phyloP scores from a whole-genome alignment of 208 protist genomes.

The Spongospora subterranea region DNA sequence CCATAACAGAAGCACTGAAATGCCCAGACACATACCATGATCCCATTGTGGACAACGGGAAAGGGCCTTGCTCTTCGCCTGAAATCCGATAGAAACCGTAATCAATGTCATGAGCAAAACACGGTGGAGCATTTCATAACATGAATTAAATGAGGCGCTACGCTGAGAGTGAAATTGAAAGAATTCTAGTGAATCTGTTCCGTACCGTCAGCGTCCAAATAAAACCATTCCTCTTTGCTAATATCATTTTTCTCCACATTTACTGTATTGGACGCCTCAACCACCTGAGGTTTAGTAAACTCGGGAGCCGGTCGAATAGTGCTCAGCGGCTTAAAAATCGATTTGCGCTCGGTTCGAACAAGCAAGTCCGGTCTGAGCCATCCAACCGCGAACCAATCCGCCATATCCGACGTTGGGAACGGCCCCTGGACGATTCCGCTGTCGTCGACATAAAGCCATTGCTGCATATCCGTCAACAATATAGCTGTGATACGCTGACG shows the following conservation, averaged over 20 bases:
- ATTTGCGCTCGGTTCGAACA: neutral
- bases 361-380: constrained; percentile 27
- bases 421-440: constrained; percentile 3
- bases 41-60: neutral
- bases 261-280: neutral
- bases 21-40: neutral
- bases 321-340: constrained; percentile 36
- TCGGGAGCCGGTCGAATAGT: constrained; percentile 13
- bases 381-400: constrained; percentile 29
- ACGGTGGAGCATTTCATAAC: too few relatives aligned
- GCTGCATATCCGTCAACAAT: too few relatives aligned
- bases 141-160: too few relatives aligned
- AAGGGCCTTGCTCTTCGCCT: constrained; percentile 39
- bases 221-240: neutral
- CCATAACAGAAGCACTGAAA: neutral
- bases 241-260: neutral
- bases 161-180: too few relatives aligned
- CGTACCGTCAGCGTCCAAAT: constrained; percentile 10
- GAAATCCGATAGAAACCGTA: neutral
- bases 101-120: neutral
- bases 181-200: too few relatives aligned
- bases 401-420: neutral
- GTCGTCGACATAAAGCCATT: constrained; percentile 41
- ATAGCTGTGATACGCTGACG: too few relatives aligned
- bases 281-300: neutral